Evolutionary conservation across 306 rosid species (phyloP), one percentile per base, ranked within the genome.

Genomic region (Lathyrus oleraceus): DNA sequence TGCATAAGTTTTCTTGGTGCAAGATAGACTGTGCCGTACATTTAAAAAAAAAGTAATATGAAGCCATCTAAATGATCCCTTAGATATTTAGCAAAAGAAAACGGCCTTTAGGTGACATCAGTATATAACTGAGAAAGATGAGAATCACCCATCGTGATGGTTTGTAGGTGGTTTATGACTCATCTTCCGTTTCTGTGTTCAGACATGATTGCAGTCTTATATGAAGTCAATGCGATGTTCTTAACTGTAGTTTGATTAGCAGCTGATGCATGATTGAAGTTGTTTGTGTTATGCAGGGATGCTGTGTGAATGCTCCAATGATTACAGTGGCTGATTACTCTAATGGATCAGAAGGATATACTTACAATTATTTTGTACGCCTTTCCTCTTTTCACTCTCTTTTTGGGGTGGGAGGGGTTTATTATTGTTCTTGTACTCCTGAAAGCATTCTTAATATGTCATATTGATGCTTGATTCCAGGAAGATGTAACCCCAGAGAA

Each of bases 291-390:
- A 58, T 81, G 82, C 85, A 95, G 99, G 99, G 99, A 65, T 89
- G 87, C 76, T 95, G 97, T 67, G 99, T 95, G 66, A 95, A 95
- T 70, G 99, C 99, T 58, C 97, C 99, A 45, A 95, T 95, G 99
- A 89, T 95, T 67, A 95, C 99, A 7, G 99, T 95, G 19, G 99
- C 97, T 30, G 99, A 95, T 76, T 95, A 95, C 81, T 95, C 99
- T 9, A 91, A 86, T 48, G 97, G 97, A 78, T 95, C 95, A 0
- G 91, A 89, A 83, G 97, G 95, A 77, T 95, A 95, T 68, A 74
- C 96, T 3, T 95, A 95, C 67, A 95, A 95, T 65, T 95, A 95
- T 71, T 95, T 78, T 72, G 99, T 94, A 64, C 6, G 97, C 79
- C 69, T 73, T 74, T 63, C 12, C 65, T 32, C 35, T 35, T 44